phyloP scores from a whole-genome alignment of 169 alveolate genomes.

The Cryptosporidium parvum region DNA sequence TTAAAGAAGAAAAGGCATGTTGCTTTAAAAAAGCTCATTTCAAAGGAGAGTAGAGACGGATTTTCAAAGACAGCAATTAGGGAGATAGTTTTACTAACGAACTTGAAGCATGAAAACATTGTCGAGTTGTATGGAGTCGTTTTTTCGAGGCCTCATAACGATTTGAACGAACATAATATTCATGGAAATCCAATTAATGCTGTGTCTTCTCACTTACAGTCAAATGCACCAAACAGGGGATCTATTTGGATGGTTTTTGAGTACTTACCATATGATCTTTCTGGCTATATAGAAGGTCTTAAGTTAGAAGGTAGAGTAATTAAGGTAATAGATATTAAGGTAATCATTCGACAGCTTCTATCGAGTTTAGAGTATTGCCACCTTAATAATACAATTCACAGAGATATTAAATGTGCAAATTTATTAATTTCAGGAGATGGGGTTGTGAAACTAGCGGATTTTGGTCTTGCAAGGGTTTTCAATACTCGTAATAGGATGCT shows the following conservation, averaged over 20 bases:
- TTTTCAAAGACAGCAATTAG: slow-evolving; percentile 90
- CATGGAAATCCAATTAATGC: slow-evolving; percentile 4
- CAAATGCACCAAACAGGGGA: slow-evolving; percentile 56
- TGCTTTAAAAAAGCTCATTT: slow-evolving; percentile 87
- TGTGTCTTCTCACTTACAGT: background rate
- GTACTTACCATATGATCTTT: slow-evolving; percentile 86
- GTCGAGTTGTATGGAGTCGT: slow-evolving; percentile 86
- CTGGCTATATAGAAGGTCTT: slow-evolving; percentile 87
- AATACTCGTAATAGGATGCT: slow-evolving; percentile 83
- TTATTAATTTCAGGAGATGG: slow-evolving; percentile 91
- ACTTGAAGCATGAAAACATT: slow-evolving; percentile 86
- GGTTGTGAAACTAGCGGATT: slow-evolving; percentile 94
- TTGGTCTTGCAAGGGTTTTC: slow-evolving; percentile 93
- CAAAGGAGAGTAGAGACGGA: slow-evolving; percentile 89
- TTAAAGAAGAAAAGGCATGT: slow-evolving; percentile 83
- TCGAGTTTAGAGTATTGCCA: slow-evolving; percentile 90
- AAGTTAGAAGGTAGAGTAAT: slow-evolving; percentile 78
- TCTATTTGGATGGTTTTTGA: slow-evolving; percentile 89
- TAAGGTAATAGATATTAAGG: slow-evolving; percentile 82
- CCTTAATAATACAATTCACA: slow-evolving; percentile 87
- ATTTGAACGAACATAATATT: background rate
- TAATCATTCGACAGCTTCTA: slow-evolving; percentile 85
- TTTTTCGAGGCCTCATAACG: slow-evolving; percentile 79
- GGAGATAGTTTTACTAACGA: slow-evolving; percentile 85
- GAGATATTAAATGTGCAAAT: slow-evolving; percentile 93